phyloP scores from a whole-genome alignment of 192 early-diverging fungal genomes.

The Mortierella antarctica region DNA sequence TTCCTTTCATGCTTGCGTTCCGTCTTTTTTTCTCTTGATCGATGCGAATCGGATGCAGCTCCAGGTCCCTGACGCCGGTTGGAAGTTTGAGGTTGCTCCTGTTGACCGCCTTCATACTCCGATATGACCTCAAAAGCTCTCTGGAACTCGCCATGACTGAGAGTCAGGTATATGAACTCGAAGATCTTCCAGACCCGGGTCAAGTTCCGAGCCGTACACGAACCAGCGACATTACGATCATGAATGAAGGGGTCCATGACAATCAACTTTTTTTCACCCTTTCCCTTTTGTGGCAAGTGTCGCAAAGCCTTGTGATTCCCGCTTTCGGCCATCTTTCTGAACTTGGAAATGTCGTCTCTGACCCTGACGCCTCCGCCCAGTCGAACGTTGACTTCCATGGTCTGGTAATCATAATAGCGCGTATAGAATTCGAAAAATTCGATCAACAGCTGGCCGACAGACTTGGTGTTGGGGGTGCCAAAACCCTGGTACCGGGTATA shows the following conservation, averaged over 20 bases:
- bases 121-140: conserved; percentile 21
- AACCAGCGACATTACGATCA: conserved; percentile 33
- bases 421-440: conserved; percentile 46
- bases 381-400: conserved; percentile 48
- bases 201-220: conserved; percentile 21
- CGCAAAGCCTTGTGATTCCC: background rate
- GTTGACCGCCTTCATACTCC: background rate
- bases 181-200: conserved; percentile 31
- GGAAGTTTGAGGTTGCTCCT: background rate
- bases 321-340: background rate
- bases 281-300: background rate
- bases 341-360: conserved; percentile 9
- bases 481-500: conserved; percentile 24
- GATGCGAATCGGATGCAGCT: background rate
- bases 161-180: conserved; percentile 22
- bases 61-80: background rate
- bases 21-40: conserved; percentile 16
- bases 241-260: conserved; percentile 49
- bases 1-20: conserved; percentile 16
- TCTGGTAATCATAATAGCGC: conserved; percentile 47
- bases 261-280: conserved; percentile 38
- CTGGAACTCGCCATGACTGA: conserved; percentile 25
- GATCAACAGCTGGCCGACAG: conserved; percentile 34
- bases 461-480: conserved; percentile 31
- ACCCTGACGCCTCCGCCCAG: conserved; percentile 23